A percentile compares a stretch with the other conserved stretches of the same genome.
Evolutionary conservation across 345 rosid genomes (phyloP).

Genomic region (thale cress (Arabidopsis thaliana)): TAIR10.1 NC_003075.7:10787001-10787500

Average conservation of each 20-base stretch:
- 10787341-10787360: slow-evolving; percentile 73
- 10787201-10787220: slow-evolving; percentile 82
- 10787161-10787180: slow-evolving; percentile 77
- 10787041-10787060: slow-evolving; percentile 59
- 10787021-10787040: slow-evolving; percentile 73
- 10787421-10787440: slow-evolving; percentile 75
- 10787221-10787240: slow-evolving; percentile 79
- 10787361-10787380: slow-evolving; percentile 67
- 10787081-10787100: slow-evolving; percentile 84
- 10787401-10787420: slow-evolving; percentile 54
- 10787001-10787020: slow-evolving; percentile 79
- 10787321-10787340: slow-evolving; percentile 88
- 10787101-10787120: slow-evolving; percentile 81
- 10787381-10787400: slow-evolving; percentile 61
- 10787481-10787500: slow-evolving; percentile 58
- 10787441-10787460: slow-evolving; percentile 92
- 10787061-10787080: slow-evolving; percentile 67
- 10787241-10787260: slow-evolving; percentile 77
- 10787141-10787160: slow-evolving; percentile 81
- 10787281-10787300: slow-evolving; percentile 68
- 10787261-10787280: slow-evolving; percentile 79
- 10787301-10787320: slow-evolving; percentile 79
- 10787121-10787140: slow-evolving; percentile 77
- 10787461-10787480: slow-evolving; percentile 64
- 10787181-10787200: slow-evolving; percentile 77